Evolutionary conservation across 257 asterid species (phyloP).

Genomic region (Fraxinus cuspidata): DNA sequence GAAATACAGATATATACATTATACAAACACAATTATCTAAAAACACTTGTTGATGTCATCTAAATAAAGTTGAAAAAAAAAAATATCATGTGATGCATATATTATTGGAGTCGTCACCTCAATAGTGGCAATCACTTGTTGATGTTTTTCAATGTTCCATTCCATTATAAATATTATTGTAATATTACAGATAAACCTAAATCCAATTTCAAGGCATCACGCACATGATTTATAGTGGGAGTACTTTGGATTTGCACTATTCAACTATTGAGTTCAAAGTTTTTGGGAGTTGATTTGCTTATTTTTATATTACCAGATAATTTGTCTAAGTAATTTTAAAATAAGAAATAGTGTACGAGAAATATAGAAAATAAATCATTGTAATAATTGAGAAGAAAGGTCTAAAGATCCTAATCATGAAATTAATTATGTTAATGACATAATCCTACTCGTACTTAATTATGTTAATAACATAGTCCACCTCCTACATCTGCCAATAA

Average conservation of each 20-base stretch:
- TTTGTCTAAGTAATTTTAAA: not conserved
- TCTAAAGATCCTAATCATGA: too few relatives aligned
- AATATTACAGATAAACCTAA: not conserved
- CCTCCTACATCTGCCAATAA: too few relatives aligned
- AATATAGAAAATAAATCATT: too few relatives aligned
- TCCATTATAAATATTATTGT: not conserved
- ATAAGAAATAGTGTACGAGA: not conserved
- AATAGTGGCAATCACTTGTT: slow-evolving; percentile 14
- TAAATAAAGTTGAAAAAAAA: not conserved
- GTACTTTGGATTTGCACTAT: not conserved
- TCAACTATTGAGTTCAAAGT: not conserved
- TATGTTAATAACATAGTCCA: too few relatives aligned
- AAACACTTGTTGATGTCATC: not conserved
- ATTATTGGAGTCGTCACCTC: not conserved
- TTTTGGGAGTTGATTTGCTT: not conserved
- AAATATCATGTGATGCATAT: not conserved
- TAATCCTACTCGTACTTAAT: too few relatives aligned
- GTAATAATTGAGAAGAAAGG: too few relatives aligned
- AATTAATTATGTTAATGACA: too few relatives aligned
- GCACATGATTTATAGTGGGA: slow-evolving; percentile 4
- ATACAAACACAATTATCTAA: too few relatives aligned
- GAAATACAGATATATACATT: too few relatives aligned
- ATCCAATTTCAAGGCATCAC: not conserved
- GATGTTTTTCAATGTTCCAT: not conserved
- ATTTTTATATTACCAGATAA: too few relatives aligned